Evolutionary conservation across 306 rosid species (phyloP).

Genomic region (Vicia faba): DNA sequence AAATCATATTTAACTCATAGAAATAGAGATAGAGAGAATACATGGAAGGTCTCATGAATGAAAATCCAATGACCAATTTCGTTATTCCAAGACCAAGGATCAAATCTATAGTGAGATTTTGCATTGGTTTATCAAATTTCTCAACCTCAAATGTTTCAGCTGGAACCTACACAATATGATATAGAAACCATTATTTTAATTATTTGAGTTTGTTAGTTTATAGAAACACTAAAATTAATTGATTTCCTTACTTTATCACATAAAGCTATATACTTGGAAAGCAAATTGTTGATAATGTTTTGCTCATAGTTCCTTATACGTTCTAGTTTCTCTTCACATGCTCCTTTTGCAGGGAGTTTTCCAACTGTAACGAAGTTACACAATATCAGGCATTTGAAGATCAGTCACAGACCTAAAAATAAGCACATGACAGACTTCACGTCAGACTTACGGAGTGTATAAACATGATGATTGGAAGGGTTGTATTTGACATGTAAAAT

Average conservation of each 20-base stretch:
- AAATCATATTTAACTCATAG: neutral
- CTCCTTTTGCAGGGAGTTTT: constrained; percentile 71
- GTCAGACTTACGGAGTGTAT: constrained; percentile 62
- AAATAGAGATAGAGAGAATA: neutral
- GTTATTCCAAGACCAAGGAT: constrained; percentile 62
- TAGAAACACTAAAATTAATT: neutral
- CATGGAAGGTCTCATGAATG: constrained; percentile 70
- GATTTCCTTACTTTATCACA: constrained; percentile 65
- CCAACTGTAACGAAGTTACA: constrained; percentile 59
- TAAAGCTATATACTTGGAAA: constrained; percentile 54
- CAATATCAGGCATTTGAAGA: neutral
- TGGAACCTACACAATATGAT: constrained; percentile 51
- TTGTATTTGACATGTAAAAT: constrained; percentile 56
- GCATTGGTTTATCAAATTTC: constrained; percentile 66
- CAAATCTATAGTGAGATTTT: constrained; percentile 59
- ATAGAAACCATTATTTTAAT: too few species aligned
- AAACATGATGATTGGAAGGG: constrained; percentile 53
- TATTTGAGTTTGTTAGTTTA: too few species aligned
- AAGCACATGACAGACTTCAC: too few species aligned
- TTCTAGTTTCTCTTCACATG: constrained; percentile 62
- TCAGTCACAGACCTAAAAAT: too few species aligned
- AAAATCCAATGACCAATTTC: constrained; percentile 69
- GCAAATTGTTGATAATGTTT: constrained; percentile 49
- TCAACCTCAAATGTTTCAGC: constrained; percentile 60
- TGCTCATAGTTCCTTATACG: constrained; percentile 53